These are phyloP conservation scores for Sesbania bispinosa DNA, from an alignment of 306 rosid species.

Conservation along the genomic window DNA sequence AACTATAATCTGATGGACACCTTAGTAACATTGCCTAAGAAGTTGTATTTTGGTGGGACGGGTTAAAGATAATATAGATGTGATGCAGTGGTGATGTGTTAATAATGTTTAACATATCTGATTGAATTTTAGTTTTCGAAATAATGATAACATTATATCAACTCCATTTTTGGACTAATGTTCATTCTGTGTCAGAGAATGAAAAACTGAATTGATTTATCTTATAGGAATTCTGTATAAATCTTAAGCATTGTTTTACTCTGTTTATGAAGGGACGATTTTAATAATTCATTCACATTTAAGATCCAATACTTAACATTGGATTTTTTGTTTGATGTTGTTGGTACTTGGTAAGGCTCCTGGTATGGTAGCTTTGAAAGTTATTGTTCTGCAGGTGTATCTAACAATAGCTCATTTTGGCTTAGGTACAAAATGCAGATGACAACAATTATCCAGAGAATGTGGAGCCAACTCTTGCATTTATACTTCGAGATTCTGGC, in stretches of 20 bases:
- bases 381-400: constrained; percentile 6
- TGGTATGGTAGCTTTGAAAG: constrained; percentile 13
- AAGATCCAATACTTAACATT: neutral
- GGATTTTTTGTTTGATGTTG: constrained; percentile 2
- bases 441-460: constrained; percentile 75
- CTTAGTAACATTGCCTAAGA: constrained; percentile 1
- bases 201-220: no score
- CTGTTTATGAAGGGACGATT: neutral
- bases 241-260: neutral
- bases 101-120: neutral
- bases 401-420: constrained; percentile 31
- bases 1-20: neutral
- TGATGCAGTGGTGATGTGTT: neutral
- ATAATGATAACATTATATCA: neutral
- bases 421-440: constrained; percentile 97
- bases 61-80: neutral
- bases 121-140: neutral
- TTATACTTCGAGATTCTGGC: constrained; percentile 75
- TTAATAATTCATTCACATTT: neutral
- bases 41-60: neutral
- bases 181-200: no score
- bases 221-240: neutral
- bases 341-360: neutral
- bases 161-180: no score
- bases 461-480: constrained; percentile 81